Percentiles rank a stretch among this genome's conserved stretches.
Evolutionary conservation across 257 asterid species (phyloP).

Genomic region (Penstemon barbatus): DNA sequence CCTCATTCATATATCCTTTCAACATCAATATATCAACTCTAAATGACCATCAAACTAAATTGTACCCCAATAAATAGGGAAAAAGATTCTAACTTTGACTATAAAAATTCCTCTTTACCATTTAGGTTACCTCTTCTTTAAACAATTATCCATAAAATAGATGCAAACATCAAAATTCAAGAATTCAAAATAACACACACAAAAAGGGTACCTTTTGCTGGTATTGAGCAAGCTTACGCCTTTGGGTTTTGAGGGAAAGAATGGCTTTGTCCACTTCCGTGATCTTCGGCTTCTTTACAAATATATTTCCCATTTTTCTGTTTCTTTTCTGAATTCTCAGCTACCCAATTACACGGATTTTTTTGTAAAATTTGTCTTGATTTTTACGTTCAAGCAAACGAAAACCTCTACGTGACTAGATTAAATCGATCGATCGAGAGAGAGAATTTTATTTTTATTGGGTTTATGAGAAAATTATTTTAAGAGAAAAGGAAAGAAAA

Average conservation of each 20-base stretch:
- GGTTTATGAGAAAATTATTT: no score
- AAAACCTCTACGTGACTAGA: no score
- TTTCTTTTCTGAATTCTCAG: background rate
- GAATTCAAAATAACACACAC: slow-evolving; percentile 8
- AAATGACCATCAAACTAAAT: background rate
- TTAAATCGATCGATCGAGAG: no score
- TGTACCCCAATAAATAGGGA: background rate
- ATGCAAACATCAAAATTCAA: background rate
- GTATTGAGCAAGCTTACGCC: slow-evolving; percentile 95
- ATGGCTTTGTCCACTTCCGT: slow-evolving; percentile 93
- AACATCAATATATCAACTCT: slow-evolving; percentile 4
- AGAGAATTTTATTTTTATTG: no score
- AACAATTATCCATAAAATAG: background rate
- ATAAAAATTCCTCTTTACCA: background rate
- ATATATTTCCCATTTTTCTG: slow-evolving; percentile 71
- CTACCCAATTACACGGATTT: background rate
- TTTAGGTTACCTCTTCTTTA: background rate
- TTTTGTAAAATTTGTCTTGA: background rate
- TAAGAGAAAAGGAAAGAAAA: no score
- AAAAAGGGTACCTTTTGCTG: slow-evolving; percentile 72
- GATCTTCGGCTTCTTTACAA: slow-evolving; percentile 90
- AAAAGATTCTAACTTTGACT: background rate
- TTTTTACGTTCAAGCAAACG: background rate
- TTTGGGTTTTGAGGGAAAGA: slow-evolving; percentile 91
- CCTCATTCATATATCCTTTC: slow-evolving; percentile 13